Evolutionary conservation across 2,329 filamentous ascomycete genomes (phyloP), one percentile per base, ranked within the genome.

Genomic region (Ophiostoma sp.): DNA sequence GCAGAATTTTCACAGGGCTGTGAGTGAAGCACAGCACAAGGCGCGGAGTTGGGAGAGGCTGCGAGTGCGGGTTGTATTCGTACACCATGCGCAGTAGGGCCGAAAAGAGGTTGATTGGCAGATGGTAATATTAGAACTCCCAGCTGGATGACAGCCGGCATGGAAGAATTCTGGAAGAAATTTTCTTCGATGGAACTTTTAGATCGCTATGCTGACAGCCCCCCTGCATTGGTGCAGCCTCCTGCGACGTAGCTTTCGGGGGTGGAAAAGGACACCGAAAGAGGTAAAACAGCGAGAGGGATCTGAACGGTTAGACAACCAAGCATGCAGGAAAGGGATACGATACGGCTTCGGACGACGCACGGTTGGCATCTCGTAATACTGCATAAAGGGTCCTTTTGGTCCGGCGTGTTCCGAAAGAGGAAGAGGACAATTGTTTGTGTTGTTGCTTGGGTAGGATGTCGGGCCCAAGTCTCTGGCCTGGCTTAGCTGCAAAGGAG

Each of bases 221-320:
- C 55, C 47, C 55, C 55, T 60, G 55, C 55, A 60, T 60, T 36
- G 9, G 55, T 38, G 55, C 55, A 60, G 55, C 55, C 55, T 60
- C 38, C 27, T 40, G 55, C 55, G 55, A 60, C 55, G 55, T 60
- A 60, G 55, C 55, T 12, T 38, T 38, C 14, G 27, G 55, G 27
- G 55, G 38, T 60, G 55, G 55, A 38, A 60, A 40, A 14, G 27
- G 55, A 60, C 38, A 60, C 55, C 55, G 12, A 11, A 60, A 60
- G 27, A 60, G 55, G 55, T 9, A 60, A 60, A 60, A 60, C 55
- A 60, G 55, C 55, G 55, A 60, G 27, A 60, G 55, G 36, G 27
- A 27, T 27, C 27, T 27, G 27, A 27, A 27, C 27, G 27, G 27
- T 27, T 27, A 27, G 27, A 27, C 27, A 27, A 27, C 27, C 27